Evolutionary conservation across 306 rosid genomes (phyloP).

Genomic region (Argentina anserina): DNA sequence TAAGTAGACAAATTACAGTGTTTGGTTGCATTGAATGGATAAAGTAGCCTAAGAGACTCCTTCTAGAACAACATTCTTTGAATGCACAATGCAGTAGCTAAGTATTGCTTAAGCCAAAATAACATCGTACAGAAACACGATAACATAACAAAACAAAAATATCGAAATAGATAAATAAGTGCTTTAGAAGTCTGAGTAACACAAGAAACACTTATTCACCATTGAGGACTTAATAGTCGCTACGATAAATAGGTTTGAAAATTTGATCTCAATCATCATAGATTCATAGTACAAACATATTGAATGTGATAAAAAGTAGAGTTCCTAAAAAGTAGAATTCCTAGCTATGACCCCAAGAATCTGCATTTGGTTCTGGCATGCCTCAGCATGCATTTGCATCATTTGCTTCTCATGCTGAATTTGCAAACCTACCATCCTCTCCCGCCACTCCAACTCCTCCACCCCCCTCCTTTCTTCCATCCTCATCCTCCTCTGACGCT

Average conservation of each 20-base stretch:
- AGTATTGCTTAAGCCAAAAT: neutral
- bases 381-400: constrained; percentile 89
- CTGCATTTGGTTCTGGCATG: constrained; percentile 90
- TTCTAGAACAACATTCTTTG: neutral
- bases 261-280: neutral
- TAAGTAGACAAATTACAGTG: neutral
- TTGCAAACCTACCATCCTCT: constrained; percentile 76
- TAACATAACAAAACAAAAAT: neutral
- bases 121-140: neutral
- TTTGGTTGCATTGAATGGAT: neutral
- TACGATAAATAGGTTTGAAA: neutral
- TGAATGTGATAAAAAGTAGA: neutral
- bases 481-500: constrained; percentile 50
- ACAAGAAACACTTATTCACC: constrained; percentile 2
- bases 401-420: constrained; percentile 88
- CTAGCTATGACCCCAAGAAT: constrained; percentile 73
- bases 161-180: constrained; percentile 18
- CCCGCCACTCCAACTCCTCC: constrained; percentile 92
- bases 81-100: too few species aligned
- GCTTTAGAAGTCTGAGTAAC: neutral
- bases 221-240: constrained; percentile 1
- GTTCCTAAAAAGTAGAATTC: too few species aligned
- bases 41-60: neutral
- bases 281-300: neutral
- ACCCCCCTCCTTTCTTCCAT: constrained; percentile 79